These are phyloP conservation scores for Colletotrichum tropicicola DNA, from an alignment of 2,329 filamentous ascomycete genomes.

Conservation along the genomic window DNA sequence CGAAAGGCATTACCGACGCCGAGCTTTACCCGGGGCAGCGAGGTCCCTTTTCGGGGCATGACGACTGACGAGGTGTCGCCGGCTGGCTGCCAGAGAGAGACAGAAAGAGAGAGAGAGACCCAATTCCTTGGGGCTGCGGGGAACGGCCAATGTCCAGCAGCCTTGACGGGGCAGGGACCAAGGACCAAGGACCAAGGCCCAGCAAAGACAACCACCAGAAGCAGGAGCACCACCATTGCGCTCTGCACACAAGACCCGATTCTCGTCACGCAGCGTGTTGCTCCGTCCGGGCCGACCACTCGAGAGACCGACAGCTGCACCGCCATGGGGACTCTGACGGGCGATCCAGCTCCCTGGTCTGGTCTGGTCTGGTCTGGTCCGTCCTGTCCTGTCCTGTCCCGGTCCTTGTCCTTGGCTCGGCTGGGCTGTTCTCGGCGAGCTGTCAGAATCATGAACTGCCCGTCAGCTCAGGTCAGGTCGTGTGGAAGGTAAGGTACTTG, in stretches of 20 bases:
- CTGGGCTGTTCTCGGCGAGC: slow-evolving; percentile 17
- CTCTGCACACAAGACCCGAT: slow-evolving; percentile 9
- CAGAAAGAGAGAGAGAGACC: too few relatives aligned
- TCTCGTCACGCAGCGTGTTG: slow-evolving; percentile 19
- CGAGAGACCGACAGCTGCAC: background rate
- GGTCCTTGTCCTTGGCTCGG: background rate
- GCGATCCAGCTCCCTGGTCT: background rate
- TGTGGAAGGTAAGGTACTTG: too few relatives aligned
- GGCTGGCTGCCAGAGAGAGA: too few relatives aligned
- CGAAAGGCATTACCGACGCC: background rate
- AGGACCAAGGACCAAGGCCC: too few relatives aligned
- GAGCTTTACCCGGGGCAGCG: slow-evolving; percentile 18
- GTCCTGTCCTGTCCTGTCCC: background rate
- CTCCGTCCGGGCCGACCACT: slow-evolving; percentile 13
- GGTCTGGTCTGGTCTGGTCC: background rate
- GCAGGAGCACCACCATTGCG: too few relatives aligned
- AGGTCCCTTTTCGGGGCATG: too few relatives aligned
- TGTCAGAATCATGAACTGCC: slow-evolving; percentile 8
- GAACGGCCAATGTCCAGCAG: too few relatives aligned
- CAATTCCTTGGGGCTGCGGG: too few relatives aligned
- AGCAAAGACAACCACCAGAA: background rate
- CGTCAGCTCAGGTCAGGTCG: background rate
- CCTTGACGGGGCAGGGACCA: too few relatives aligned
- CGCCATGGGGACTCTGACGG: background rate
- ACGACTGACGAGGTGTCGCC: too few relatives aligned